Conservation (phyloP, 768 basidiomycete genomes). For the Daedalea quercina region DNA sequence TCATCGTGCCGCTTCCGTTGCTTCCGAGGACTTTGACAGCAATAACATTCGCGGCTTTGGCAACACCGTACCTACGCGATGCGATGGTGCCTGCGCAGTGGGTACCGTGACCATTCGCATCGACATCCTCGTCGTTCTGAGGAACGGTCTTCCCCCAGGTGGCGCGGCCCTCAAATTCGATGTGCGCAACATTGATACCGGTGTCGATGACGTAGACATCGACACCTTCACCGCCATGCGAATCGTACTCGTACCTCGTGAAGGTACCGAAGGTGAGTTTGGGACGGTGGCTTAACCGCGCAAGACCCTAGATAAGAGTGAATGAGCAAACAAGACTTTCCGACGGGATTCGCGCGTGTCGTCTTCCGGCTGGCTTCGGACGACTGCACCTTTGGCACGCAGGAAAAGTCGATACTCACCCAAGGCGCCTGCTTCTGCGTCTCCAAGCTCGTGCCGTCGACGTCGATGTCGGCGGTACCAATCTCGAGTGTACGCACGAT, state of each 20-base stretch:
- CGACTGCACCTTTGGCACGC: not conserved
- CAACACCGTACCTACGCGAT: constrained; percentile 90
- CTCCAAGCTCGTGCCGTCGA: constrained; percentile 11
- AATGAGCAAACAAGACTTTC: not conserved
- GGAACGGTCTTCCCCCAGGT: constrained; percentile 94
- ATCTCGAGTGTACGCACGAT: constrained; percentile 70
- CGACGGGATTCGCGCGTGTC: too few species aligned
- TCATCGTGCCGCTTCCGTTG: constrained; percentile 92
- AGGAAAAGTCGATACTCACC: constrained; percentile 45
- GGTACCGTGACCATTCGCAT: constrained; percentile 93
- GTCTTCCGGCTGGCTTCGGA: too few species aligned
- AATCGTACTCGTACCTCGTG: constrained; percentile 69
- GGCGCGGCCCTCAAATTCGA: constrained; percentile 86
- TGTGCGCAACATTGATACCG: constrained; percentile 82
- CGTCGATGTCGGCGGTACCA: constrained; percentile 37
- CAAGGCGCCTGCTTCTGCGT: constrained; percentile 75
- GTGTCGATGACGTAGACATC: constrained; percentile 88
- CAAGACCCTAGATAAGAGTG: constrained; percentile 64
- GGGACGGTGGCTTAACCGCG: constrained; percentile 84
- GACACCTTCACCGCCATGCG: constrained; percentile 81
- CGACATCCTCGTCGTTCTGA: constrained; percentile 72
- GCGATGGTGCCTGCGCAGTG: constrained; percentile 97
- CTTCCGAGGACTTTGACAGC: constrained; percentile 95
- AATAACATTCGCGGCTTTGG: constrained; percentile 84
- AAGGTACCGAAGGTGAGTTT: constrained; percentile 78